These are phyloP conservation scores for Excoecaria agallocha DNA, from an alignment of 345 rosid genomes.

Conservation along the genomic window DNA sequence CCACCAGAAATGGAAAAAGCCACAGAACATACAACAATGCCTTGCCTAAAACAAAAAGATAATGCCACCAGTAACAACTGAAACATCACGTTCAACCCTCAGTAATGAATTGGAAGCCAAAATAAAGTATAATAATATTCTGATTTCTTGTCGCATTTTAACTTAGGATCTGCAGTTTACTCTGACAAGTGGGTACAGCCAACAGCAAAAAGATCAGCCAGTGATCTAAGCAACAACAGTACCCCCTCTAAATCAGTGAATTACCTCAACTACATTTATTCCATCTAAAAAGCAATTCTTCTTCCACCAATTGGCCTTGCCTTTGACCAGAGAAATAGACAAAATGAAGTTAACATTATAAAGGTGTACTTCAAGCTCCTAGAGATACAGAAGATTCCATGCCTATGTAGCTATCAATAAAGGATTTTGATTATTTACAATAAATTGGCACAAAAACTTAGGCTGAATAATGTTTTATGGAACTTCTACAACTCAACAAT, in stretches of 20 bases:
- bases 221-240: neutral
- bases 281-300: neutral
- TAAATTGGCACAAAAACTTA: neutral
- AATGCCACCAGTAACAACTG: neutral
- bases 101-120: neutral
- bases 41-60: neutral
- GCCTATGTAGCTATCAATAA: neutral
- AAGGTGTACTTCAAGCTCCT: neutral
- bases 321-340: neutral
- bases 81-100: neutral
- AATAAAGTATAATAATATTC: neutral
- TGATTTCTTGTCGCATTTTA: neutral
- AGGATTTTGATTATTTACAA: neutral
- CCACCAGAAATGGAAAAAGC: neutral
- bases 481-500: neutral
- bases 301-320: neutral
- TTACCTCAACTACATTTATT: neutral
- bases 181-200: neutral
- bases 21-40: conserved; percentile 2
- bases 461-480: neutral
- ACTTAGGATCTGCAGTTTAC: neutral
- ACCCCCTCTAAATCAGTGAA: neutral
- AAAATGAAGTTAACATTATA: neutral
- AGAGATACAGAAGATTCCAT: neutral
- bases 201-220: neutral